Evolutionary conservation across 192 early-diverging fungal genomes (phyloP).

Genomic region (Geosiphon pyriformis): DNA sequence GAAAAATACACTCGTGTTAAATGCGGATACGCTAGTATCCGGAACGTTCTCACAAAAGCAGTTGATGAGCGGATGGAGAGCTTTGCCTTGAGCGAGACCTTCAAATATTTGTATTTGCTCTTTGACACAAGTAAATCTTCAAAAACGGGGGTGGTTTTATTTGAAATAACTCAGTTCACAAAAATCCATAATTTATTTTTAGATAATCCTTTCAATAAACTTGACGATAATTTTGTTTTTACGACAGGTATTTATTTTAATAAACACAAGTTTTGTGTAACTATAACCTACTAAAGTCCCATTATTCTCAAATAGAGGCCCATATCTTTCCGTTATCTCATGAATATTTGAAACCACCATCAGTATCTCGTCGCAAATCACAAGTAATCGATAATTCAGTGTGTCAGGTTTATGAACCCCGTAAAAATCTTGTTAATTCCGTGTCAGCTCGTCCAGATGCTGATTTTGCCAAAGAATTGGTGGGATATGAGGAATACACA

Average conservation of each 20-base stretch:
- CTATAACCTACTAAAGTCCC: not conserved
- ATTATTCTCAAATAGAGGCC: conserved; percentile 38
- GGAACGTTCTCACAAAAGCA: conserved; percentile 54
- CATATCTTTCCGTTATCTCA: conserved; percentile 46
- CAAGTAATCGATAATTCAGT: not conserved
- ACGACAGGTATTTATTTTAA: conserved; percentile 59
- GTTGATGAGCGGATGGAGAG: conserved; percentile 91
- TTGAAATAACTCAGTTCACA: too few species aligned
- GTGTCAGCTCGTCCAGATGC: conserved; percentile 40
- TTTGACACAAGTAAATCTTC: conserved; percentile 72
- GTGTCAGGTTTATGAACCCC: conserved; percentile 28
- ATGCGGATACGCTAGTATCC: conserved; percentile 80
- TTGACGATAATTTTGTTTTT: conserved; percentile 80
- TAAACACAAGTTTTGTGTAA: not conserved
- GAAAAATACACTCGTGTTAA: conserved; percentile 57
- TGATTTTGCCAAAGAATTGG: conserved; percentile 47
- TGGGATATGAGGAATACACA: conserved; percentile 27
- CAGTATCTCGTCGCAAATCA: not conserved
- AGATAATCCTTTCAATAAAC: conserved; percentile 65
- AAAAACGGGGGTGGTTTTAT: too few species aligned
- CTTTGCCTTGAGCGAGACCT: conserved; percentile 88
- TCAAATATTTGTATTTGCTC: conserved; percentile 96
- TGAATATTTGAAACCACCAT: conserved; percentile 20
- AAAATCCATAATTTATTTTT: conserved; percentile 1
- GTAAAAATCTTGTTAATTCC: conserved; percentile 30